These are phyloP conservation scores for Haematococcus lacustris DNA, from an alignment of 139 green algal species.

Conservation along the genomic window DNA sequence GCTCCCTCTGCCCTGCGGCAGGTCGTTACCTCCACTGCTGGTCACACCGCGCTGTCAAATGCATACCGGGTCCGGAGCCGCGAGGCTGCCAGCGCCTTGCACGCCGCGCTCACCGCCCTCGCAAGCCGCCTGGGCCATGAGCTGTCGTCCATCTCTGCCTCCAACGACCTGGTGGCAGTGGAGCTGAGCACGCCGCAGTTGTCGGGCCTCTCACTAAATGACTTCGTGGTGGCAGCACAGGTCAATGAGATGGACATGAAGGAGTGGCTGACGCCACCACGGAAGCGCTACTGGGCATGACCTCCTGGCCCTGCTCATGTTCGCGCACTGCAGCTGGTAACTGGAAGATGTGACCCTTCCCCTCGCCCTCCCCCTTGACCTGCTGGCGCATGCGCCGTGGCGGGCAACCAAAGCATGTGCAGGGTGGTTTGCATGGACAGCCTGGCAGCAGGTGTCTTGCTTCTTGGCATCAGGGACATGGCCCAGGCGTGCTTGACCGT, in stretches of 20 bases:
- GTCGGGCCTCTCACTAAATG: slow-evolving; percentile 2
- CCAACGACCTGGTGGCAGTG: not conserved
- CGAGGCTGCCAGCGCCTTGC: not conserved
- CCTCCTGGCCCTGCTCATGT: no score
- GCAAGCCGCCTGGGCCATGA: not conserved
- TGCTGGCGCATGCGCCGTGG: no score
- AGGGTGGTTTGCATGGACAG: no score
- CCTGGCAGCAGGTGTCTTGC: no score
- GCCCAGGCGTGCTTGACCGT: no score
- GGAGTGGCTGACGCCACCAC: not conserved
- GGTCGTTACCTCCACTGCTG: not conserved
- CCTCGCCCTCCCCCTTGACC: no score
- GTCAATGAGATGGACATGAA: slow-evolving; percentile 14
- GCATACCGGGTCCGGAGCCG: slow-evolving; percentile 3
- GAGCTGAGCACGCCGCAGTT: slow-evolving; percentile 2
- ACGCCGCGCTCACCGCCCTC: not conserved
- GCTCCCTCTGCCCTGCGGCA: not conserved
- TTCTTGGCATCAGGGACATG: no score
- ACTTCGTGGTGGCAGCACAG: slow-evolving; percentile 9
- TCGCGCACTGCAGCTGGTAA: no score
- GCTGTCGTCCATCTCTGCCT: not conserved
- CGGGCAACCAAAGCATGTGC: no score
- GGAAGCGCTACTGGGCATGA: slow-evolving; percentile 11
- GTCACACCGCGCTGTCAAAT: not conserved
- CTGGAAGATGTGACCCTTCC: no score